Evolutionary conservation across 768 basidiomycete species (phyloP).

Genomic region (Hygrocybe punicea): DNA sequence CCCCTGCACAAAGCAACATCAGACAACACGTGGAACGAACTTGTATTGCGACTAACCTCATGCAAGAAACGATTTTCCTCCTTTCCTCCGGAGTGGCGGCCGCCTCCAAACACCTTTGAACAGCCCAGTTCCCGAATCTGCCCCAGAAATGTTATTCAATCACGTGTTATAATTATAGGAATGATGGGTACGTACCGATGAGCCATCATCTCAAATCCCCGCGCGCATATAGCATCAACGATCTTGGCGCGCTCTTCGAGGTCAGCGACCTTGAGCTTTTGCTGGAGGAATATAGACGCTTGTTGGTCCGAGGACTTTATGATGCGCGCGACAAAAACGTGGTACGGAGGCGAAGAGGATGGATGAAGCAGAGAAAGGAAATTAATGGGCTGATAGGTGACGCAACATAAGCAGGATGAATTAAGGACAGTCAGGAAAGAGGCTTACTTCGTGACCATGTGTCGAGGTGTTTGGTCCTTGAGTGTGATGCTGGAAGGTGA

Average conservation of each 20-base stretch:
- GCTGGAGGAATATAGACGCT: slow-evolving; percentile 85
- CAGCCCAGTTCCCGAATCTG: slow-evolving; percentile 92
- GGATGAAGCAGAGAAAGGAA: slow-evolving; percentile 83
- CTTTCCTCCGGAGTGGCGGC: slow-evolving; percentile 71
- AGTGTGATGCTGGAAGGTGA: slow-evolving; percentile 27
- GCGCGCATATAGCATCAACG: slow-evolving; percentile 79
- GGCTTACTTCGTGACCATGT: slow-evolving; percentile 49
- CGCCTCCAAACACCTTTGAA: slow-evolving; percentile 81
- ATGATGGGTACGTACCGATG: slow-evolving; percentile 52
- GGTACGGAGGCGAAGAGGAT: slow-evolving; percentile 80
- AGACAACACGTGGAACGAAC: not conserved
- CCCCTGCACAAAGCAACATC: slow-evolving; percentile 44
- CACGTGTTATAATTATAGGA: slow-evolving; percentile 1
- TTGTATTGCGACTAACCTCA: slow-evolving; percentile 53
- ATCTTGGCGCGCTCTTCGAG: slow-evolving; percentile 74
- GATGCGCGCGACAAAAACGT: slow-evolving; percentile 76
- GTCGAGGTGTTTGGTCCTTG: slow-evolving; percentile 26
- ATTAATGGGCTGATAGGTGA: slow-evolving; percentile 68
- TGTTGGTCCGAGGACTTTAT: slow-evolving; percentile 90
- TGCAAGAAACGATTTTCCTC: slow-evolving; percentile 78
- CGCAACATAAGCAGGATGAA: slow-evolving; percentile 20
- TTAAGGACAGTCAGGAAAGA: slow-evolving; percentile 8
- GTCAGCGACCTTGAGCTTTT: slow-evolving; percentile 86
- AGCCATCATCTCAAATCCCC: slow-evolving; percentile 92
- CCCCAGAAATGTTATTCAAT: slow-evolving; percentile 4